Evolutionary conservation across 352 stramenopile genomes (phyloP).

Genomic region (Pythium periplocum): DNA sequence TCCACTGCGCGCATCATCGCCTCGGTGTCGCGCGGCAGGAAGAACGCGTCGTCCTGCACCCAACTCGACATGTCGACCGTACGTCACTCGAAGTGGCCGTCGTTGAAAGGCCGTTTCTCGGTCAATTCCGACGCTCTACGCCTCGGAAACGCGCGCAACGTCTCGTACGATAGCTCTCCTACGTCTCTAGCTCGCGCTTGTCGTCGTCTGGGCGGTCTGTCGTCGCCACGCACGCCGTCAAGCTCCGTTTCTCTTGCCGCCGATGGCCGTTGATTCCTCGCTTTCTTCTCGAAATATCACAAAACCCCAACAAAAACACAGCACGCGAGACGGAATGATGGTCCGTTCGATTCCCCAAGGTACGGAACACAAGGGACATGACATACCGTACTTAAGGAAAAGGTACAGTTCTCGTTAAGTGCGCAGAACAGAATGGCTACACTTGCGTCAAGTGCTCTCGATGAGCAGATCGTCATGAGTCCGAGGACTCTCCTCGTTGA

Average conservation of each 20-base stretch:
- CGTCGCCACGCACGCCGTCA: too few relatives aligned
- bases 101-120: too few relatives aligned
- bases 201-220: too few relatives aligned
- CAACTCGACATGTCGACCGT: conserved; percentile 16
- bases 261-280: conserved; percentile 7
- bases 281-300: conserved; percentile 24
- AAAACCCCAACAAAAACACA: neutral
- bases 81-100: too few relatives aligned
- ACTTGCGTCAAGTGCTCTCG: conserved; percentile 4
- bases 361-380: too few relatives aligned
- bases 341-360: neutral
- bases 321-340: conserved; percentile 4
- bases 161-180: neutral
- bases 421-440: too few relatives aligned
- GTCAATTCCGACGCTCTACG: too few relatives aligned
- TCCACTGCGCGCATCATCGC: neutral
- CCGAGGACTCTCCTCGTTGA: too few relatives aligned
- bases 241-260: conserved; percentile 8
- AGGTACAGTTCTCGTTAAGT: too few relatives aligned
- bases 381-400: too few relatives aligned
- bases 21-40: conserved; percentile 8
- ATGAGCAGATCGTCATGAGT: conserved; percentile 13
- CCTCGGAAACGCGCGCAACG: neutral
- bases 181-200: too few relatives aligned
- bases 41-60: conserved; percentile 22